Conservation (phyloP, 306 rosid genomes). For the Casuarina cunninghamiana region DNA sequence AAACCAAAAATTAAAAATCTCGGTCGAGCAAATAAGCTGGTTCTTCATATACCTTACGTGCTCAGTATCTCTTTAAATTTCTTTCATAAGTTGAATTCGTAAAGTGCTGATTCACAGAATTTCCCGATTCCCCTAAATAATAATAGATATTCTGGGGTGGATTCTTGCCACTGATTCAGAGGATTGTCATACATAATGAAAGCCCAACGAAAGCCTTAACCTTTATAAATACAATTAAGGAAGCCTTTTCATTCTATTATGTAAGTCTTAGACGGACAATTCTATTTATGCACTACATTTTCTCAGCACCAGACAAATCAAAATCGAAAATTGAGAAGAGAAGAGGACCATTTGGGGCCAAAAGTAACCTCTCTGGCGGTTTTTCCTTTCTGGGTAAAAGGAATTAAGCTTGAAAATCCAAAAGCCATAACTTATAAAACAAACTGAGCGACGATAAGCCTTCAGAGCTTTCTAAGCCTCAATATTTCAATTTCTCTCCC, state of each 20-base stretch:
- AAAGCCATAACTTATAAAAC: not conserved
- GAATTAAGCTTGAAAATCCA: not conserved
- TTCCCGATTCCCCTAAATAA: too few relatives aligned
- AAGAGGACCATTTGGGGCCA: not conserved
- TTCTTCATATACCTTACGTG: not conserved
- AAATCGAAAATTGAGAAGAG: not conserved
- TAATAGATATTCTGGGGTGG: too few relatives aligned
- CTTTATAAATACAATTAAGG: not conserved
- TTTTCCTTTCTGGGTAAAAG: not conserved
- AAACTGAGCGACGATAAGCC: not conserved
- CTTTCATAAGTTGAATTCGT: not conserved
- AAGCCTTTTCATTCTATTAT: not conserved
- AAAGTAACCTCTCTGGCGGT: not conserved
- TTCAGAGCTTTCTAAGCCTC: not conserved
- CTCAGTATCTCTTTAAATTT: not conserved
- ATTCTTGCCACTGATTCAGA: too few relatives aligned
- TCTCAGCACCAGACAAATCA: not conserved
- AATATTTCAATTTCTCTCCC: constrained; percentile 7
- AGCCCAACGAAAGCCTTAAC: not conserved
- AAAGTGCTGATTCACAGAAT: not conserved
- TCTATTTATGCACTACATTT: not conserved
- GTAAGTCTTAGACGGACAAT: not conserved
- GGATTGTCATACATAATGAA: too few relatives aligned
- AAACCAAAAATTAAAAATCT: constrained; percentile 9
- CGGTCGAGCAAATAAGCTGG: not conserved